Evolutionary conservation across 176 grass and related monocot genomes (phyloP).

Genomic region (Oryza coarctata): DNA sequence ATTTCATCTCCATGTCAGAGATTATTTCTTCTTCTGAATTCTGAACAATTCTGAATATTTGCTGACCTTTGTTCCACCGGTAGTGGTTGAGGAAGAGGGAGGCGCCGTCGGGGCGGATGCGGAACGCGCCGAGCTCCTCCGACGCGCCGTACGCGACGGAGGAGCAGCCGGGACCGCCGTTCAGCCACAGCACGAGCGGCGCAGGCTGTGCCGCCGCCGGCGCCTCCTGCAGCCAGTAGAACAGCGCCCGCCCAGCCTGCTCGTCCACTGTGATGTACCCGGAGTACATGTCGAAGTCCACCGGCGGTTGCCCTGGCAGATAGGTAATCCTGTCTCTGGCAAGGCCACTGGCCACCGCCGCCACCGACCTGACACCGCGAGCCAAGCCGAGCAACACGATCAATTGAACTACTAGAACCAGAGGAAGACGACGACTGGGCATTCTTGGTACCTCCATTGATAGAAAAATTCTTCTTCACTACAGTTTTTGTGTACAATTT

Average conservation of each 20-base stretch:
- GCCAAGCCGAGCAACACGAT: not conserved
- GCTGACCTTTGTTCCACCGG: conserved; percentile 75
- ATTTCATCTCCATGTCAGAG: not conserved
- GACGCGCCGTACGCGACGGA: conserved; percentile 77
- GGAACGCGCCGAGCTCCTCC: conserved; percentile 79
- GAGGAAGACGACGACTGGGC: not conserved
- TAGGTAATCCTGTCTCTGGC: not conserved
- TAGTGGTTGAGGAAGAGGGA: conserved; percentile 61
- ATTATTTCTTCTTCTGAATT: not conserved
- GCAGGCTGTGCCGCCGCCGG: conserved; percentile 33
- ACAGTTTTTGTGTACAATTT: not conserved
- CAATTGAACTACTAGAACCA: not conserved
- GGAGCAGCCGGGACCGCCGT: conserved; percentile 83
- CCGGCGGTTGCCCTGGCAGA: conserved; percentile 60
- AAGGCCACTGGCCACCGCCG: not conserved
- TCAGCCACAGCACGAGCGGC: conserved; percentile 85
- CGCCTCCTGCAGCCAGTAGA: conserved; percentile 70
- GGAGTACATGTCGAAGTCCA: conserved; percentile 79
- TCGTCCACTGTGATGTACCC: conserved; percentile 66
- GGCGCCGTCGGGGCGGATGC: conserved; percentile 52
- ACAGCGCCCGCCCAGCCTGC: conserved; percentile 51
- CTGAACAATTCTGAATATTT: not conserved
- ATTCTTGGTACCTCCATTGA: not conserved
- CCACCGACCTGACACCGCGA: not conserved
- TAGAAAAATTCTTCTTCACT: not conserved